A percentile compares a stretch with the other conserved stretches of the same genome.
Conservation (phyloP, 228 moss, liverwort and hornwort genomes). For the Sphagnum magellanicum region DNA sequence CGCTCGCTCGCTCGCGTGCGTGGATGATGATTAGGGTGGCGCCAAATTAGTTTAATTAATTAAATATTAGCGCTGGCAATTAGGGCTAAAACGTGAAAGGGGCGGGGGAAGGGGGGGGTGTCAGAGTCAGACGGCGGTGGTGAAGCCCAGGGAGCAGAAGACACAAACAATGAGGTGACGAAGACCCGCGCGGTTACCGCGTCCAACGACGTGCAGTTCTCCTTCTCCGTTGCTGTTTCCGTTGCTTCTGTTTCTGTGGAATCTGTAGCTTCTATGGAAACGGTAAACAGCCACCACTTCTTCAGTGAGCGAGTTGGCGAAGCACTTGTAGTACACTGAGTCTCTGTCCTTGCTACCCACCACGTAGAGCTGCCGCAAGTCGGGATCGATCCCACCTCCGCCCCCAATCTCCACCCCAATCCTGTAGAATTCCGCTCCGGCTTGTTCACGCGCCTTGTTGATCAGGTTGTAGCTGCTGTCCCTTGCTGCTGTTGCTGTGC, state of each 20-base stretch:
- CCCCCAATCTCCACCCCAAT: constrained; percentile 19
- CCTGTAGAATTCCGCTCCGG: neutral
- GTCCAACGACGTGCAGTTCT: constrained; percentile 17
- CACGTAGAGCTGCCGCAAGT: constrained; percentile 27
- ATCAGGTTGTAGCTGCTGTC: neutral
- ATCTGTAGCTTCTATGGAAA: constrained; percentile 19
- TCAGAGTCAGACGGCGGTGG: neutral
- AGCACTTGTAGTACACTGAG: constrained; percentile 24
- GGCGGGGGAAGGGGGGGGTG: no score
- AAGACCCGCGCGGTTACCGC: constrained; percentile 24
- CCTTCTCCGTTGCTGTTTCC: constrained; percentile 2
- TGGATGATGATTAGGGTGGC: no score
- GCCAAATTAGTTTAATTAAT: no score
- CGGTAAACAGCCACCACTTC: constrained; percentile 30
- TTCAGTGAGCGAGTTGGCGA: constrained; percentile 8
- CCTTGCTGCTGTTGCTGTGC: neutral
- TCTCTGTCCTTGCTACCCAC: constrained; percentile 22
- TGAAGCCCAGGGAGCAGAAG: constrained; percentile 23
- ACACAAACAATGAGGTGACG: constrained; percentile 25
- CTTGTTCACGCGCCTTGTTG: no score
- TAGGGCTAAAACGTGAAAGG: no score
- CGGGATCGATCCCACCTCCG: constrained; percentile 22
- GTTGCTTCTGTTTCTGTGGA: neutral
- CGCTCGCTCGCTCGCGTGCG: no score
- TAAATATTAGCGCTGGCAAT: no score